phyloP scores from a whole-genome alignment of 2,329 filamentous ascomycete species.

The Fusarium avenaceum region DNA sequence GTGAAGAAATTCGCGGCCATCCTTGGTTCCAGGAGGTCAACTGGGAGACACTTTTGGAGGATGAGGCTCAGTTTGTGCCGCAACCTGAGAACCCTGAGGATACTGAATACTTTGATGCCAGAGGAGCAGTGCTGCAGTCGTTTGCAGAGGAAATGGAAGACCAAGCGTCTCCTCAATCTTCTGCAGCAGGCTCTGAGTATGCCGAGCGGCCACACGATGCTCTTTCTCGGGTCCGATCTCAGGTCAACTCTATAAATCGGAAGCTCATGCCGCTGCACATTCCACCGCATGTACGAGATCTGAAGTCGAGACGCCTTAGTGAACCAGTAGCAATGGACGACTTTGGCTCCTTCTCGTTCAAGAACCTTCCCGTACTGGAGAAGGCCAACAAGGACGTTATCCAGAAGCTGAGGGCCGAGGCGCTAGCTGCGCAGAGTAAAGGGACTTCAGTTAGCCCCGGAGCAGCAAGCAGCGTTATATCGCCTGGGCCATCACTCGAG shows the following conservation, averaged over 20 bases:
- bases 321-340: slow-evolving; percentile 92
- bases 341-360: slow-evolving; percentile 96
- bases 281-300: slow-evolving; percentile 93
- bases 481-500: slow-evolving; percentile 79
- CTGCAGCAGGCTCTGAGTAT: slow-evolving; percentile 80
- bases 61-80: slow-evolving; percentile 95
- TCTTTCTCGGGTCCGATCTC: slow-evolving; percentile 86
- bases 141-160: slow-evolving; percentile 97
- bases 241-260: slow-evolving; percentile 88
- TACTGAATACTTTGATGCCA: slow-evolving; percentile 95
- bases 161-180: slow-evolving; percentile 79
- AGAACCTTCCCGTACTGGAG: slow-evolving; percentile 94
- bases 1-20: slow-evolving; percentile 90
- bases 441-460: slow-evolving; percentile 61
- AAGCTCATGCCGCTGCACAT: slow-evolving; percentile 96
- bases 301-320: slow-evolving; percentile 87
- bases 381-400: slow-evolving; percentile 99
- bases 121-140: slow-evolving; percentile 90
- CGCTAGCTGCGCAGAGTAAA: slow-evolving; percentile 77
- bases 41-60: slow-evolving; percentile 92
- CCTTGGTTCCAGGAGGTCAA: slow-evolving; percentile 89
- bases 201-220: slow-evolving; percentile 94
- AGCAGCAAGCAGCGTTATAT: slow-evolving; percentile 60
- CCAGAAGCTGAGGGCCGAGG: slow-evolving; percentile 92
- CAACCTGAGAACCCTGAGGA: slow-evolving; percentile 94